Evolutionary conservation across 805 yeast genomes (phyloP).

Genomic region (Sugiyamaella marilandica): DNA sequence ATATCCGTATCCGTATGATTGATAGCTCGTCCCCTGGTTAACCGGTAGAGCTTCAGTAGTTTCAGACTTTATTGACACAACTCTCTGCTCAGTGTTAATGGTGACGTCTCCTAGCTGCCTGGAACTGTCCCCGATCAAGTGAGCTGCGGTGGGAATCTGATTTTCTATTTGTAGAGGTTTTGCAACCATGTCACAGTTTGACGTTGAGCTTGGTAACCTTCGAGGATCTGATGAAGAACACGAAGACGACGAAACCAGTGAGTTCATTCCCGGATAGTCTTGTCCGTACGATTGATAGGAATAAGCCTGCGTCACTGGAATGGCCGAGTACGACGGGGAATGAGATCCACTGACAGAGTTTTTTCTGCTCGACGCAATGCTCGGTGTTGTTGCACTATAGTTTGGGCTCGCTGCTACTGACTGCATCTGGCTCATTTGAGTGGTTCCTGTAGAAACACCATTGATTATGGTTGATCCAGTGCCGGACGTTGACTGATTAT

Average conservation of each 20-base stretch:
- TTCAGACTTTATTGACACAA: not conserved
- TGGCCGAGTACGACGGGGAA: not conserved
- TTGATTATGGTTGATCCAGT: too few species aligned
- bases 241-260: not conserved
- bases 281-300: not conserved
- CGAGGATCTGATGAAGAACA: not conserved
- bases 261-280: not conserved
- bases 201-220: not conserved
- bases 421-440: too few species aligned
- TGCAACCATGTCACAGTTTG: too few species aligned
- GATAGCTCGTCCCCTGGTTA: not conserved
- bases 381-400: not conserved
- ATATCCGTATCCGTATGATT: not conserved
- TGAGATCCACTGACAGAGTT: not conserved
- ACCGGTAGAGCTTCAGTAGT: not conserved
- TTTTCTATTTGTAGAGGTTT: too few species aligned
- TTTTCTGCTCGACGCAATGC: not conserved
- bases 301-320: not conserved
- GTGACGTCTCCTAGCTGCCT: too few species aligned
- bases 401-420: not conserved
- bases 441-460: too few species aligned
- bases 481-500: not conserved
- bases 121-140: too few species aligned
- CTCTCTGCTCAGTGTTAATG: not conserved
- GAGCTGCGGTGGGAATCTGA: too few species aligned